Evolutionary conservation across 169 alveolate species (phyloP).

Genomic region (Babesia bigemina): DNA sequence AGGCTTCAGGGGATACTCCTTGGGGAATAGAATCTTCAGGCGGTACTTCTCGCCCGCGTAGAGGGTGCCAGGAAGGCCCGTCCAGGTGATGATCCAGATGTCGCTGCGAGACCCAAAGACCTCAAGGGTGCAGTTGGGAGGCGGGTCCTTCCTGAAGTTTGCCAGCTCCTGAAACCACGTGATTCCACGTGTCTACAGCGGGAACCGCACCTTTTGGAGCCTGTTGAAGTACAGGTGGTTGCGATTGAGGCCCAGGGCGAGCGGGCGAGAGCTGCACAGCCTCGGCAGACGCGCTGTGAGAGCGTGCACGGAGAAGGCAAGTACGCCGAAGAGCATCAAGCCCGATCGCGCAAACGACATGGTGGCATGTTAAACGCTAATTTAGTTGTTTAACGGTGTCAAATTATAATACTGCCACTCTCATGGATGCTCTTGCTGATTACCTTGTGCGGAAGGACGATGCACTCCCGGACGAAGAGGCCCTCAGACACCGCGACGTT

Average conservation of each 20-base stretch:
- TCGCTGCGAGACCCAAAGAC: slow-evolving; percentile 78
- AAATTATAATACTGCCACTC: slow-evolving; percentile 54
- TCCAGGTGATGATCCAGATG: slow-evolving; percentile 79
- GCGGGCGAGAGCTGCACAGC: background rate
- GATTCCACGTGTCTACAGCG: background rate
- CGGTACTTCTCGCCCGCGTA: slow-evolving; percentile 80
- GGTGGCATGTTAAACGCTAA: background rate
- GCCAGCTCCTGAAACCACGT: slow-evolving; percentile 61
- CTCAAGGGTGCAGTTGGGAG: slow-evolving; percentile 77
- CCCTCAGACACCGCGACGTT: slow-evolving; percentile 48
- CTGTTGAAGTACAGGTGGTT: slow-evolving; percentile 32
- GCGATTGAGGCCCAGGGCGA: slow-evolving; percentile 66
- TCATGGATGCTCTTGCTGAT: slow-evolving; percentile 52
- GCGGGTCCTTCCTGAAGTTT: slow-evolving; percentile 72
- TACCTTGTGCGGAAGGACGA: slow-evolving; percentile 66
- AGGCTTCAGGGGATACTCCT: slow-evolving; percentile 84
- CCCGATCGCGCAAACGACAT: background rate
- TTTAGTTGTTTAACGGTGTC: background rate
- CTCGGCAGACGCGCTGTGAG: slow-evolving; percentile 1
- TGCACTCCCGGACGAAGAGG: slow-evolving; percentile 52
- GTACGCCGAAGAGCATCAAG: slow-evolving; percentile 8
- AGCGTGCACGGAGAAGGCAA: background rate
- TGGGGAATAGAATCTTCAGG: slow-evolving; percentile 79
- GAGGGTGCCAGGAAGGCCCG: slow-evolving; percentile 77
- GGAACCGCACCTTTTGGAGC: slow-evolving; percentile 38